phyloP scores from a whole-genome alignment of 164 flowering plant species.

The Magnolia kwangsiensis region DNA sequence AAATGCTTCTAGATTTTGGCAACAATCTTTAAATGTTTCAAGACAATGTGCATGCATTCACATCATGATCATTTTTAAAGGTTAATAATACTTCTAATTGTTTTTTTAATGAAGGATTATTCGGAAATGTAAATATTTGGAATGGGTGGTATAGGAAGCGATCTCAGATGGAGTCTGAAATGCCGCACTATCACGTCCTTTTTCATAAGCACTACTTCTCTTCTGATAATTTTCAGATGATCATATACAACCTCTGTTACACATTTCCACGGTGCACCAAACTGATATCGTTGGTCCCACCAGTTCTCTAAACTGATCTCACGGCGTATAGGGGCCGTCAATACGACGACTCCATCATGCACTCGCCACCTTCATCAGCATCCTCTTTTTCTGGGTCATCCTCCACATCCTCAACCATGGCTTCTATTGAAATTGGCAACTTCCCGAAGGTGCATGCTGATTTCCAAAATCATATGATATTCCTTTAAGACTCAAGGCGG shows the following conservation, averaged over 20 bases:
- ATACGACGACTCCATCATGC: constrained; percentile 42
- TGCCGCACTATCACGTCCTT: too few relatives aligned
- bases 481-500: constrained; percentile 22
- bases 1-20: too few relatives aligned
- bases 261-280: constrained; percentile 81
- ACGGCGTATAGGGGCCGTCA: constrained; percentile 67
- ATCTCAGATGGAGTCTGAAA: too few relatives aligned
- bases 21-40: too few relatives aligned
- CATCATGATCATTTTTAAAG: too few relatives aligned
- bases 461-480: constrained; percentile 52
- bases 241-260: constrained; percentile 74
- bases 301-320: constrained; percentile 78
- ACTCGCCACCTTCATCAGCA: constrained; percentile 19
- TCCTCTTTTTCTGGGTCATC: constrained; percentile 15
- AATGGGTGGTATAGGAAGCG: too few relatives aligned
- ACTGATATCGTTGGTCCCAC: constrained; percentile 76
- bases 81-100: too few relatives aligned
- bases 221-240: constrained; percentile 58
- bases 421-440: constrained; percentile 15
- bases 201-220: constrained; percentile 55
- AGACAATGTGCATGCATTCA: too few relatives aligned
- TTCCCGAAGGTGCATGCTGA: constrained; percentile 38
- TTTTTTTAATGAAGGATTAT: too few relatives aligned
- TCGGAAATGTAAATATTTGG: too few relatives aligned
- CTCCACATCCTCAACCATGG: constrained; percentile 17